Conservation (phyloP, 108 stramenopile genomes). For the Pseudonitzschia multiseries region DNA sequence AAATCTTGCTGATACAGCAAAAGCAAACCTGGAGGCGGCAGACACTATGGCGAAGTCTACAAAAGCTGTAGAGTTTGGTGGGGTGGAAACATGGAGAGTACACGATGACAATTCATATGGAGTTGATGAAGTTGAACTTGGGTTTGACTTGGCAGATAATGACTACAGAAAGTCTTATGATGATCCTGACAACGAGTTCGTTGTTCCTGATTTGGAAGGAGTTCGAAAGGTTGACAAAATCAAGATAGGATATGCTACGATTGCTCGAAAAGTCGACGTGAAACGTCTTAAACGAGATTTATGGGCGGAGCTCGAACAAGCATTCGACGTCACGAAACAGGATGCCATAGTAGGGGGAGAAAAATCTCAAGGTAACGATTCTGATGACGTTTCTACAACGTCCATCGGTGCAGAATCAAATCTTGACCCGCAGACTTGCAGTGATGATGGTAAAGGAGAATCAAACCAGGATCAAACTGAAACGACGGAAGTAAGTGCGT, state of each 20-base stretch:
- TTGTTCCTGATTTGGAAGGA: conserved; percentile 55
- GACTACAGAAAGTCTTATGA: conserved; percentile 43
- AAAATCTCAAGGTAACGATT: background rate
- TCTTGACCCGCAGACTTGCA: background rate
- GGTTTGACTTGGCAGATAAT: conserved; percentile 53
- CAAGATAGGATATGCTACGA: conserved; percentile 77
- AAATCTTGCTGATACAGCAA: conserved; percentile 27
- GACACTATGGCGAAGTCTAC: background rate
- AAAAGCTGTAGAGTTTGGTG: conserved; percentile 66
- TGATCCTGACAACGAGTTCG: conserved; percentile 46
- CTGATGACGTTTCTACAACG: background rate
- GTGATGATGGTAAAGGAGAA: background rate
- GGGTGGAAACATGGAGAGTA: conserved; percentile 36
- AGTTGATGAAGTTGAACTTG: conserved; percentile 46
- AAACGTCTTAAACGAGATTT: conserved; percentile 83
- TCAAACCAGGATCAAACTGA: background rate
- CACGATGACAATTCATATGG: conserved; percentile 44
- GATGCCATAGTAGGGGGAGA: conserved; percentile 19
- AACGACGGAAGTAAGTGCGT: background rate
- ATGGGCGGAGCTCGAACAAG: conserved; percentile 77
- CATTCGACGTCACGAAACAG: conserved; percentile 20
- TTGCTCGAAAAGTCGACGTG: conserved; percentile 91
- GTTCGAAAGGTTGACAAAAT: conserved; percentile 86
- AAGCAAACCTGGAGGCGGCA: background rate
- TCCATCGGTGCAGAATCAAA: background rate